Percentiles rank a stretch among this genome's conserved stretches.
These are phyloP conservation scores for Picochlorum sp. DNA, from an alignment of 139 green algal genomes.

Conservation along the genomic window DNA sequence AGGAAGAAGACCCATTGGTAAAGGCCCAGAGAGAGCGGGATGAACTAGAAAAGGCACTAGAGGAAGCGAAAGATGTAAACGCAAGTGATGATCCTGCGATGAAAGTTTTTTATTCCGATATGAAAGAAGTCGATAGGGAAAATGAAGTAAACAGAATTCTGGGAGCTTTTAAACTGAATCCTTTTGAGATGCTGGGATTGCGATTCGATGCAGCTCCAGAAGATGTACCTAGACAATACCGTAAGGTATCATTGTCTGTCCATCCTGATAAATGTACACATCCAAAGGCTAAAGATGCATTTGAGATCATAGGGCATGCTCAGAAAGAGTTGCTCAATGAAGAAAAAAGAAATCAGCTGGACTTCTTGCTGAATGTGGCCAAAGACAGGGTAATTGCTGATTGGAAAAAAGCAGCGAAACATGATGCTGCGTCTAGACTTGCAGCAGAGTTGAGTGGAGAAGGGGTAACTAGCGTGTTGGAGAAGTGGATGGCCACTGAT, in stretches of 20 bases:
- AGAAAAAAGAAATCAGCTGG: slow-evolving; percentile 48
- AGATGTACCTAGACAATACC: slow-evolving; percentile 77
- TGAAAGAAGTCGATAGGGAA: slow-evolving; percentile 81
- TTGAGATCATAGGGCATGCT: slow-evolving; percentile 73
- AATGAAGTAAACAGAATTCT: slow-evolving; percentile 90
- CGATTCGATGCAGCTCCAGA: slow-evolving; percentile 61
- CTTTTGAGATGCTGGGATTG: slow-evolving; percentile 86
- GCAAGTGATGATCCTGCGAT: slow-evolving; percentile 18
- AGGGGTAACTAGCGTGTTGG: slow-evolving; percentile 57
- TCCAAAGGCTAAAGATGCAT: slow-evolving; percentile 51
- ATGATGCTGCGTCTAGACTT: slow-evolving; percentile 65
- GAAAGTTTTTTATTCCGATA: slow-evolving; percentile 70
- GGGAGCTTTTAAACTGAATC: slow-evolving; percentile 92
- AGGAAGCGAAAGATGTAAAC: slow-evolving; percentile 15
- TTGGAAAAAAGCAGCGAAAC: slow-evolving; percentile 72
- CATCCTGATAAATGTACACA: slow-evolving; percentile 75
- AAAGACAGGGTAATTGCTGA: slow-evolving; percentile 65
- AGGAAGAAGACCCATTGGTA: slow-evolving; percentile 26
- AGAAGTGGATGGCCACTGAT: slow-evolving; percentile 55
- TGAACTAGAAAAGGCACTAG: slow-evolving; percentile 13
- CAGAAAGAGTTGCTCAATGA: slow-evolving; percentile 62
- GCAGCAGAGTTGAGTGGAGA: slow-evolving; percentile 52
- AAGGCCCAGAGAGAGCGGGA: slow-evolving; percentile 18
- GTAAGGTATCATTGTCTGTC: slow-evolving; percentile 66
- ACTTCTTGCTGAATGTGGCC: slow-evolving; percentile 46